These are phyloP conservation scores for Diaporthe helianthi DNA, from an alignment of 2,329 filamentous ascomycete species.

Conservation along the genomic window DNA sequence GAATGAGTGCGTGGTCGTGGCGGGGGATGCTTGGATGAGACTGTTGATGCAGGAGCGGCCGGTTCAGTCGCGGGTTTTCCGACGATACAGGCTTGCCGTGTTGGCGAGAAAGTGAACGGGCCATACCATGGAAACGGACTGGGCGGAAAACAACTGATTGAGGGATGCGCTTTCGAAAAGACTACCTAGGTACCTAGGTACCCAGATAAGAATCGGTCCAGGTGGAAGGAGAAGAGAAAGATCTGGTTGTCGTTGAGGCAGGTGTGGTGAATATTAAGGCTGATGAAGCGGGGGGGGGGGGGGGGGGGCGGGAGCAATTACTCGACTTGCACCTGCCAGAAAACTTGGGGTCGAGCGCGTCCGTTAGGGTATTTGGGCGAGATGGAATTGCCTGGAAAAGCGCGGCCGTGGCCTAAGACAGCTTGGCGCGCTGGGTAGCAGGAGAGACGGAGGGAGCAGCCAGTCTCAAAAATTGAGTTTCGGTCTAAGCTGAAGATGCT, in stretches of 20 bases:
- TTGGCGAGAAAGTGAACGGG: neutral
- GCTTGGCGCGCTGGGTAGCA: neutral
- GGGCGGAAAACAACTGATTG: neutral
- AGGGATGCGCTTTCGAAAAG: neutral
- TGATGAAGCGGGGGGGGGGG: neutral
- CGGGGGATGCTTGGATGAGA: neutral
- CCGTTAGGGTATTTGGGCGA: constrained; percentile 9
- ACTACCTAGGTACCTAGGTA: neutral
- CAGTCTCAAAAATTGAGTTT: neutral
- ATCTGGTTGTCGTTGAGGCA: neutral
- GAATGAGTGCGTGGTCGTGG: constrained; percentile 2
- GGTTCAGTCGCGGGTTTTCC: constrained; percentile 23
- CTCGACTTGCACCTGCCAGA: neutral
- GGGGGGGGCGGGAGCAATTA: too few species aligned
- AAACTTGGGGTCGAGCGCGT: neutral
- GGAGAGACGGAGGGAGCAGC: neutral
- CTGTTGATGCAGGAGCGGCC: neutral
- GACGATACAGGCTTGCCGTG: neutral
- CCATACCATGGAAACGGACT: constrained; percentile 21
- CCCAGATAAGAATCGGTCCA: too few species aligned
- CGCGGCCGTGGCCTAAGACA: neutral
- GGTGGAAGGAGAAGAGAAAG: too few species aligned
- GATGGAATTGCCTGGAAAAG: neutral
- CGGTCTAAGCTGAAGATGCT: neutral
- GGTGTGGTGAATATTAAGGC: neutral